Evolutionary conservation across 768 basidiomycete species (phyloP).

Genomic region (Tulasnella calospora): DNA sequence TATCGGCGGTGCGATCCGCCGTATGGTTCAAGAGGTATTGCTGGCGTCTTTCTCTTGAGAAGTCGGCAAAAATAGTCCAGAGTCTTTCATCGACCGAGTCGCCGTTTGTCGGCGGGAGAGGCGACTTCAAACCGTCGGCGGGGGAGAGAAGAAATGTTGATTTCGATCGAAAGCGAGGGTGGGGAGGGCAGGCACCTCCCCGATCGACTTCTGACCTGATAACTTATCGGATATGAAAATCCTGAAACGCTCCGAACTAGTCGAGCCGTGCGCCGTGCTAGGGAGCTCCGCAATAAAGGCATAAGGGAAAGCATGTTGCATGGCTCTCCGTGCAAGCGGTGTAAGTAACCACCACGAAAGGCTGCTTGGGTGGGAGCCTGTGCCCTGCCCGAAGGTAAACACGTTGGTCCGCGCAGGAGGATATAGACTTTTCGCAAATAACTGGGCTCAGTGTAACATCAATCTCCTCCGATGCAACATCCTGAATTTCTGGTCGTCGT

Average conservation of each 20-base stretch:
- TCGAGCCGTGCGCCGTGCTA: background rate
- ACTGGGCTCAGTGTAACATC: background rate
- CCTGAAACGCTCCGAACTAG: background rate
- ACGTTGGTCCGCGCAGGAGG: background rate
- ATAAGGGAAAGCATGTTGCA: background rate
- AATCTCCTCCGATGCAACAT: background rate
- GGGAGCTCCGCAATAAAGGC: background rate
- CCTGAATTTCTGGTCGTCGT: background rate
- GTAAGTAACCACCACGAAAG: background rate
- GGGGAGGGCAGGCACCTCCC: background rate
- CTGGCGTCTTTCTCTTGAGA: background rate
- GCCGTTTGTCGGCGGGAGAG: background rate
- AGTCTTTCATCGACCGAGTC: background rate
- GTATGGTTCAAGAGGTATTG: background rate
- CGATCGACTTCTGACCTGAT: background rate
- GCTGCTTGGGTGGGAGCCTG: background rate
- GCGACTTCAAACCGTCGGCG: background rate
- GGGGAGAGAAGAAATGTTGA: background rate
- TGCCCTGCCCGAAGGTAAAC: background rate
- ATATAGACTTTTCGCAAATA: background rate
- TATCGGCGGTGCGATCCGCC: background rate
- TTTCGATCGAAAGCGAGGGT: background rate
- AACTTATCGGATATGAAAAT: background rate
- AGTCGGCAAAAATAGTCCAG: background rate
- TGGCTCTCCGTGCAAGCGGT: background rate